These are phyloP conservation scores for Anthracocystis walkeri DNA, from an alignment of 1,284 basidiomycete species.

Conservation along the genomic window DNA sequence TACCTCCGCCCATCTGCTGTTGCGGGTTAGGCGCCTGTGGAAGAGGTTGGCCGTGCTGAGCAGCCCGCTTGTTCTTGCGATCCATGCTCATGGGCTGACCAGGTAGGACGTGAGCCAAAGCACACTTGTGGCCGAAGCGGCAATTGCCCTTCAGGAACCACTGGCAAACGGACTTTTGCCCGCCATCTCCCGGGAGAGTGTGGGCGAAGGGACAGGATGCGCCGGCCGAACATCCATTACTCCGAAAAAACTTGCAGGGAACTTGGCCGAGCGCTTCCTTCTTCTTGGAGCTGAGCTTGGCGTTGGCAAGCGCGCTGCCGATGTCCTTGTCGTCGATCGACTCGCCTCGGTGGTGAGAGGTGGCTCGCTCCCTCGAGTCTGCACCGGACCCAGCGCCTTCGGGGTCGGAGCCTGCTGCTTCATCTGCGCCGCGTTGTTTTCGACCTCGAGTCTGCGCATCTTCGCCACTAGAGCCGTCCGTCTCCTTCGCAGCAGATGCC, in stretches of 20 bases:
- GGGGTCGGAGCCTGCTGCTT: slow-evolving; percentile 24
- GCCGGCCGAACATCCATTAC: slow-evolving; percentile 80
- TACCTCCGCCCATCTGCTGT: slow-evolving; percentile 4
- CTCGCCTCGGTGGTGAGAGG: slow-evolving; percentile 30
- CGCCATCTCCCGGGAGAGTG: slow-evolving; percentile 69
- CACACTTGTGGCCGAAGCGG: slow-evolving; percentile 96
- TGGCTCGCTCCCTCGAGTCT: slow-evolving; percentile 34
- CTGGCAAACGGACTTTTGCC: slow-evolving; percentile 85
- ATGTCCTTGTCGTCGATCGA: slow-evolving; percentile 51
- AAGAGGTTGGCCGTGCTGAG: slow-evolving; percentile 74
- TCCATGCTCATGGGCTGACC: slow-evolving; percentile 90
- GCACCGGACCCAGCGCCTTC: slow-evolving; percentile 19
- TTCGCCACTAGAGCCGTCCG: slow-evolving; percentile 10
- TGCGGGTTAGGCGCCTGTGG: slow-evolving; percentile 33
- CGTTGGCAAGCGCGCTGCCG: slow-evolving; percentile 64
- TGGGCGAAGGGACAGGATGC: slow-evolving; percentile 97
- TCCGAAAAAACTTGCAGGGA: slow-evolving; percentile 96
- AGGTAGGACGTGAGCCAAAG: slow-evolving; percentile 84
- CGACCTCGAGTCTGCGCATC: slow-evolving; percentile 24
- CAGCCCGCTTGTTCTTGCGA: slow-evolving; percentile 96
- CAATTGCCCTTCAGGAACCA: slow-evolving; percentile 91
- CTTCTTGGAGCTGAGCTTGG: slow-evolving; percentile 68
- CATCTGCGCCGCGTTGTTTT: slow-evolving; percentile 27
- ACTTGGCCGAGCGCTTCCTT: slow-evolving; percentile 89
- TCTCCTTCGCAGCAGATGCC: slow-evolving; percentile 5